Percentiles rank a stretch among this genome's conserved stretches.
phyloP scores from a whole-genome alignment of 2,329 filamentous ascomycete species.

The Botrytis tulipae region DNA sequence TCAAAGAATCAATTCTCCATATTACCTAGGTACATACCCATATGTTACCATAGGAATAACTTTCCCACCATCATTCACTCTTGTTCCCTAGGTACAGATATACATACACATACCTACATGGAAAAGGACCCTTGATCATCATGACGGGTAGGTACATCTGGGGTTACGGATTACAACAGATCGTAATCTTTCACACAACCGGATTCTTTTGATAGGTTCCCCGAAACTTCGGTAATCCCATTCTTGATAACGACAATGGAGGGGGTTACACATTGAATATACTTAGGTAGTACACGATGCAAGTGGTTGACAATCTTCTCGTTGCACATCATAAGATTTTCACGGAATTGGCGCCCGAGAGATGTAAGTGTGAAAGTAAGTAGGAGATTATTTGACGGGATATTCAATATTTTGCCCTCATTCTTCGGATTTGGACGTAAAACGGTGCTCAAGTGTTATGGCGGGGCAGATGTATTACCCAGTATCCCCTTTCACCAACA shows the following conservation, averaged over 20 bases:
- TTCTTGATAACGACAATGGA: constrained; percentile 2
- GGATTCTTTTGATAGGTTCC: constrained; percentile 9
- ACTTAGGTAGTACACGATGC: not conserved
- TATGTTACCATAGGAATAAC: not conserved
- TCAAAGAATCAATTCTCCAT: not conserved
- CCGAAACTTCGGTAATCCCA: constrained; percentile 10
- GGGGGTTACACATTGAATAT: not conserved
- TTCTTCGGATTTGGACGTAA: not conserved
- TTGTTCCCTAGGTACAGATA: not conserved
- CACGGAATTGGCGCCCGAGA: not conserved
- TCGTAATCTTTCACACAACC: constrained; percentile 3
- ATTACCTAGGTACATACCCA: not conserved
- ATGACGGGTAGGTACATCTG: constrained; percentile 15
- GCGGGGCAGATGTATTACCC: not conserved
- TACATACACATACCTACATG: not conserved
- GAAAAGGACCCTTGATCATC: constrained; percentile 14
- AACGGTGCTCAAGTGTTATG: not conserved
- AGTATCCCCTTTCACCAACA: not conserved
- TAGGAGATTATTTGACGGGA: not conserved
- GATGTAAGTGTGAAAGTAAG: not conserved
- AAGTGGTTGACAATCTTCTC: not conserved
- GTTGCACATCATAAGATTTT: not conserved
- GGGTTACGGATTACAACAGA: constrained; percentile 11
- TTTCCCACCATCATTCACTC: not conserved
- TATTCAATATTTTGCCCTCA: not conserved